Evolutionary conservation across 2,329 filamentous ascomycete species (phyloP).

Genomic region (Cladosporium sp.): DNA sequence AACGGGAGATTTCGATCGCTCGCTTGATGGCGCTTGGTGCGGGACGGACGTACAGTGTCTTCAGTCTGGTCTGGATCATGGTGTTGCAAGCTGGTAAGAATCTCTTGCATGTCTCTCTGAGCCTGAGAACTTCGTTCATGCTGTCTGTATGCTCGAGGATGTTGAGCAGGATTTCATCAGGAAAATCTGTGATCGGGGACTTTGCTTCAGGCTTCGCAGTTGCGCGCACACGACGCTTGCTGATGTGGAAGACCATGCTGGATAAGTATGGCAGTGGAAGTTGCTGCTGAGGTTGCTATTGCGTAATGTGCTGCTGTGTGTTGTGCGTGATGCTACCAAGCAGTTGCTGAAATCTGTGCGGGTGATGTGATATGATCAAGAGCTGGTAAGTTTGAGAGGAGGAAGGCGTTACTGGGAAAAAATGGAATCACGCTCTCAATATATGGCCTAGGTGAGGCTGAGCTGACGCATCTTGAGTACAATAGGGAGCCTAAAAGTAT

Average conservation of each 20-base stretch:
- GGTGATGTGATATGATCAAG: too few species aligned
- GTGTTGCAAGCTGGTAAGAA: constrained; percentile 10
- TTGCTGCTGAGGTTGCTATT: not conserved
- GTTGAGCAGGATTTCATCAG: constrained; percentile 15
- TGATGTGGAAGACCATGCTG: constrained; percentile 14
- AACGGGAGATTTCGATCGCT: constrained; percentile 16
- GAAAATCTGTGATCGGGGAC: constrained; percentile 13
- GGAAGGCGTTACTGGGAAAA: too few species aligned
- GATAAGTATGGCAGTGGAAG: not conserved
- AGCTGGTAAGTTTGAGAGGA: too few species aligned
- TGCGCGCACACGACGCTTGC: not conserved
- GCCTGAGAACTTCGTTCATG: not conserved
- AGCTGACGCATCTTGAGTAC: too few species aligned
- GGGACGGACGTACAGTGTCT: constrained; percentile 19
- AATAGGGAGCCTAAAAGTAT: too few species aligned
- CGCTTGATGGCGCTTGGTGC: constrained; percentile 1
- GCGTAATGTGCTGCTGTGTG: not conserved
- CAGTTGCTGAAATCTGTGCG: not conserved
- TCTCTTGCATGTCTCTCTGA: not conserved
- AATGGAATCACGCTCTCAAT: too few species aligned
- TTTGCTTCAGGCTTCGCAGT: not conserved
- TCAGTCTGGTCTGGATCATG: constrained; percentile 6
- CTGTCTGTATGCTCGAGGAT: constrained; percentile 2
- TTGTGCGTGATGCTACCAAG: not conserved
- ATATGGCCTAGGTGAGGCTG: too few species aligned